phyloP scores from a whole-genome alignment of 2,329 filamentous ascomycete genomes.

The Shiraia sp. region DNA sequence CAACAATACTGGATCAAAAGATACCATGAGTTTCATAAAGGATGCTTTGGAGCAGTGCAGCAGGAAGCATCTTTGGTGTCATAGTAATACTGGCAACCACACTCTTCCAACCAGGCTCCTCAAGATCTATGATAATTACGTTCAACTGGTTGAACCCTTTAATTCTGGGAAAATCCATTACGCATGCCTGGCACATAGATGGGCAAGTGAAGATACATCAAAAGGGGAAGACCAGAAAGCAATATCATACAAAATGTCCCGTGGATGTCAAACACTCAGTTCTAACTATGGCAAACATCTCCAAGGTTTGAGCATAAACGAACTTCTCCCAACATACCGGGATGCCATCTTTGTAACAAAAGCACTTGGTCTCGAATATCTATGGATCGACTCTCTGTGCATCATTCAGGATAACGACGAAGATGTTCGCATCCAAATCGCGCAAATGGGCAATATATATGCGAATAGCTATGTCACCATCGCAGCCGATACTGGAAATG shows the following conservation, averaged over 20 bases:
- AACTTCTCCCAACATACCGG: not conserved
- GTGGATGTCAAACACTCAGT: not conserved
- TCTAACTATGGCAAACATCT: not conserved
- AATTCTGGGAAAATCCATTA: not conserved
- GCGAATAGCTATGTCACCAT: slow-evolving; percentile 2
- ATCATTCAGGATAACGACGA: slow-evolving; percentile 2
- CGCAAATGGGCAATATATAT: slow-evolving; percentile 2
- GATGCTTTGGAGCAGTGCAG: not conserved
- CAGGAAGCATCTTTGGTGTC: not conserved
- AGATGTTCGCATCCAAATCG: not conserved
- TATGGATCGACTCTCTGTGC: slow-evolving; percentile 4
- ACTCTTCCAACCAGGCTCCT: not conserved
- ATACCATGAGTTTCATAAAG: not conserved
- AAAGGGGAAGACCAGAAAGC: not conserved
- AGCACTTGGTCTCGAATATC: not conserved
- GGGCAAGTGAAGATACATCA: not conserved
- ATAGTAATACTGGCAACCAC: not conserved
- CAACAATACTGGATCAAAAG: not conserved
- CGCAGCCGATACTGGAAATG: not conserved
- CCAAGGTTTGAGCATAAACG: not conserved
- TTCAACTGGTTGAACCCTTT: not conserved
- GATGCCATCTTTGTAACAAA: slow-evolving; percentile 1
- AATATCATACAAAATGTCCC: not conserved
- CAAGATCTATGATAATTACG: not conserved
- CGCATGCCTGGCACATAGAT: slow-evolving; percentile 2